phyloP scores from a whole-genome alignment of 2,329 filamentous ascomycete species.

The Pseudopyricularia javanii region DNA sequence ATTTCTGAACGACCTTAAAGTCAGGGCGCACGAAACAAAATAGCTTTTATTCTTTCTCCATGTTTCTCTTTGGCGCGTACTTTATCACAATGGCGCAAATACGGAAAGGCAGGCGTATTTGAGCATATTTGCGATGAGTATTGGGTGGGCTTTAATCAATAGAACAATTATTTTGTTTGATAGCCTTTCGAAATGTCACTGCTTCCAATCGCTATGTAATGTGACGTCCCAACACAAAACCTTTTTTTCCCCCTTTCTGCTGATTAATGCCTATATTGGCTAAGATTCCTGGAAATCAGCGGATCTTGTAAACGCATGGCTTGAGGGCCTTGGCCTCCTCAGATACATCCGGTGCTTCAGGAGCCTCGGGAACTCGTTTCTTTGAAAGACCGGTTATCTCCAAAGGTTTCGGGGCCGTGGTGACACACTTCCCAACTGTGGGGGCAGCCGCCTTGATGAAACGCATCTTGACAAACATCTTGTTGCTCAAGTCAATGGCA shows the following conservation, averaged over 20 bases:
- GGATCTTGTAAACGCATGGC: conserved; percentile 90
- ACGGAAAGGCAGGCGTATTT: background rate
- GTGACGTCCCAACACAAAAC: too few relatives aligned
- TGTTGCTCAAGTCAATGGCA: conserved; percentile 74
- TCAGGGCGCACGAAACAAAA: too few relatives aligned
- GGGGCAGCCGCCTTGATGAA: conserved; percentile 78
- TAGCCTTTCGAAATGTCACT: too few relatives aligned
- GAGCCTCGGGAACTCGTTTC: conserved; percentile 46
- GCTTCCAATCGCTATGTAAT: background rate
- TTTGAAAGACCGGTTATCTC: conserved; percentile 19
- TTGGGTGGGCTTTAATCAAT: background rate
- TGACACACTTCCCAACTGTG: conserved; percentile 58
- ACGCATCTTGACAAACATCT: conserved; percentile 97
- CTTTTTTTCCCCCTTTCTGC: background rate
- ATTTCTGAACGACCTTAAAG: too few relatives aligned
- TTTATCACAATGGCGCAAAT: background rate
- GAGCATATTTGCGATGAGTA: background rate
- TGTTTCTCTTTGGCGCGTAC: background rate
- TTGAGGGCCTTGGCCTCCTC: conserved; percentile 63
- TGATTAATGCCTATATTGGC: background rate
- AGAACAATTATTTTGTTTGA: background rate
- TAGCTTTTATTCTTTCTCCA: background rate
- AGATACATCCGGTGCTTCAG: conserved; percentile 38
- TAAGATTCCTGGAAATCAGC: conserved; percentile 30
- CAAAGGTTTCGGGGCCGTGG: conserved; percentile 25